Conservation (phyloP, 768 basidiomycete genomes). For the Trametes gibbosa region DNA sequence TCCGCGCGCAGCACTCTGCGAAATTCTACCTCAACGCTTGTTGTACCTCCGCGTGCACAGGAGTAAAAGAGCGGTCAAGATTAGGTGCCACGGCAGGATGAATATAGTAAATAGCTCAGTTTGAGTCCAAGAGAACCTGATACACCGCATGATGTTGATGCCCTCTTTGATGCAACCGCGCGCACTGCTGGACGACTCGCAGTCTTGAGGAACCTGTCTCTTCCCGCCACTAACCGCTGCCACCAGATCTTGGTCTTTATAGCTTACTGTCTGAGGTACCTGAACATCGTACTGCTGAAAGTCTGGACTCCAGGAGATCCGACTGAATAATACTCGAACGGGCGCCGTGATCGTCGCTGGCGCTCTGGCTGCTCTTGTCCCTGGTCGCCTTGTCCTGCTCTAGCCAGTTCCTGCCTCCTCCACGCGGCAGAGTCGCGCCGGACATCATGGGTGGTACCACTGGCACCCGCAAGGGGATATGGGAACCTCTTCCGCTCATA, state of each 20-base stretch:
- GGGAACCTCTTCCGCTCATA: slow-evolving; percentile 68
- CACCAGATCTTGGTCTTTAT: background rate
- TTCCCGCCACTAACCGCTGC: background rate
- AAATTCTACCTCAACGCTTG: too few species aligned
- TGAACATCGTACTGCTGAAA: background rate
- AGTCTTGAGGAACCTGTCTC: background rate
- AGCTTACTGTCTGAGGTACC: background rate
- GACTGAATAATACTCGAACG: background rate
- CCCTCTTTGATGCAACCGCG: background rate
- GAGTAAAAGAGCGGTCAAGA: too few species aligned
- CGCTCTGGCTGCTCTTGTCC: background rate
- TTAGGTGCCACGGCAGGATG: background rate
- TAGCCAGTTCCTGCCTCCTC: background rate
- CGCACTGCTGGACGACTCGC: too few species aligned
- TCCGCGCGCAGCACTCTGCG: too few species aligned
- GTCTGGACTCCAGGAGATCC: background rate
- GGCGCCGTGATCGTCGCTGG: background rate
- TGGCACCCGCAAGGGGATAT: slow-evolving; percentile 39
- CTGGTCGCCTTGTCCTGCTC: background rate
- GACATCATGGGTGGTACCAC: slow-evolving; percentile 15
- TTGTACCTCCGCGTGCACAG: too few species aligned
- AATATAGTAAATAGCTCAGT: too few species aligned
- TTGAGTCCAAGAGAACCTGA: too few species aligned
- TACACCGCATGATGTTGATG: background rate
- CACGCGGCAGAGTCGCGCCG: background rate